A percentile compares a stretch with the other conserved stretches of the same genome.
These are phyloP conservation scores for Canna indica DNA, from an alignment of 176 grass and related monocot species.

Conservation along the genomic window DNA sequence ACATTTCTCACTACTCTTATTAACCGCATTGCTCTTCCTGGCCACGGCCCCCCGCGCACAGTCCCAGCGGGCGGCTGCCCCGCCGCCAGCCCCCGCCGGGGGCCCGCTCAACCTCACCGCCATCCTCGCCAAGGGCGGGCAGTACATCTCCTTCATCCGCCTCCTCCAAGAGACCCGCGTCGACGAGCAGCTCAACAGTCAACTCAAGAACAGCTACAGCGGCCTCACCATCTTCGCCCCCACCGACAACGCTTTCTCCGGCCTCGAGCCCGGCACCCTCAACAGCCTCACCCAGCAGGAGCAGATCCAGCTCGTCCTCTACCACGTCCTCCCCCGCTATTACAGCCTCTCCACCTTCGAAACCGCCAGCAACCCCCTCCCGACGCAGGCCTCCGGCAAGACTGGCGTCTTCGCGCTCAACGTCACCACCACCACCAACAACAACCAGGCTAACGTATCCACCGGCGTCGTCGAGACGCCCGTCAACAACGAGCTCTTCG, in stretches of 20 bases:
- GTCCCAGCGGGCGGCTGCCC: conserved; percentile 21
- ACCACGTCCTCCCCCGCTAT: conserved; percentile 54
- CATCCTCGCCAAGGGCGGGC: conserved; percentile 48
- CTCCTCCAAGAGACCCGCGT: conserved; percentile 62
- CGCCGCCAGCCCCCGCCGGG: neutral
- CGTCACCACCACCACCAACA: conserved; percentile 21
- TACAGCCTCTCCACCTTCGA: conserved; percentile 46
- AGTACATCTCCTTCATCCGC: conserved; percentile 53
- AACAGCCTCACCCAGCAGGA: conserved; percentile 57
- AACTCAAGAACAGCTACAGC: conserved; percentile 55
- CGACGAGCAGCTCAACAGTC: conserved; percentile 70
- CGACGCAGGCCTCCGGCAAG: conserved; percentile 66
- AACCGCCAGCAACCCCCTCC: conserved; percentile 79
- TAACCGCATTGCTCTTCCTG: conserved; percentile 17
- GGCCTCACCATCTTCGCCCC: conserved; percentile 79
- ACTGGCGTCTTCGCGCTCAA: conserved; percentile 63
- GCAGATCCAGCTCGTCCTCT: conserved; percentile 57
- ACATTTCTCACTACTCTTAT: too few relatives aligned
- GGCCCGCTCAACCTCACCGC: conserved; percentile 56
- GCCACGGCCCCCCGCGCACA: conserved; percentile 6
- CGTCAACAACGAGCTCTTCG: conserved; percentile 30
- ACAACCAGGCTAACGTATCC: conserved; percentile 40
- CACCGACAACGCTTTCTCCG: conserved; percentile 64
- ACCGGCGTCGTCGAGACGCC: conserved; percentile 53
- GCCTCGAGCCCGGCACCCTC: conserved; percentile 60